Base-by-base conservation (phyloP, 257 asterid genomes). In the Fraxinus americana region DNA sequence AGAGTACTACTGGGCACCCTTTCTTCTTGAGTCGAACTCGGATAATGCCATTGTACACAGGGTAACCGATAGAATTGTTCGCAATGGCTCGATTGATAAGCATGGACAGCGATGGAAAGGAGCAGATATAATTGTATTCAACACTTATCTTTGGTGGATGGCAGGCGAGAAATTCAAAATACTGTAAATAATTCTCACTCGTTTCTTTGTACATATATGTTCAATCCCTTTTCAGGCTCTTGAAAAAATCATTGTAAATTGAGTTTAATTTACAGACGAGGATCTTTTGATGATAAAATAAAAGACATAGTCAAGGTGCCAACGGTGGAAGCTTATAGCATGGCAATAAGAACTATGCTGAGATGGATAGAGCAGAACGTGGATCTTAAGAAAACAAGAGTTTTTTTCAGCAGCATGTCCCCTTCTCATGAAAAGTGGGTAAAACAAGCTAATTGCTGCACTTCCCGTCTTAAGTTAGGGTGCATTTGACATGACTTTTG, bases 1-100 rank as follows among this genome's bases (percentile, higher is more conserved):
- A 13, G 98, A 89, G 82, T 95, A 84, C 82, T 90, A 95, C 17
- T 95, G 99, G 99, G 94, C 94, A 1, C 99, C 98, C 12, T 89
- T 91, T 78, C 86, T 95, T 4, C 82, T 95, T 4, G 97, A 93
- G 79, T 95, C 99, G 13, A 95, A 95, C 76, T 76, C 98, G 0
- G 99, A 95, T 9, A 92, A 93, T 77, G 91, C 97, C 0, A 61
- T 61, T 1, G 75, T 84, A 39, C 99, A 93, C 77, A 82, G 92
- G 69, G 76, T 82, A 11, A 45, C 73, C 0, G 90, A 90, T n/a
- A 82, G 97, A 79, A 73, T 88, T 5, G 90, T 95, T 1, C 83
- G 89, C 2, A 88, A 90, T 75, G 93, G 91, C 0, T 85, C 98
- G 1, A 89, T 95, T 1, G 86, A 84, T 35, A 85, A 84, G 80